These are phyloP conservation scores for Aspergillus phoenicis DNA, from an alignment of 2,329 filamentous ascomycete genomes.

Conservation along the genomic window DNA sequence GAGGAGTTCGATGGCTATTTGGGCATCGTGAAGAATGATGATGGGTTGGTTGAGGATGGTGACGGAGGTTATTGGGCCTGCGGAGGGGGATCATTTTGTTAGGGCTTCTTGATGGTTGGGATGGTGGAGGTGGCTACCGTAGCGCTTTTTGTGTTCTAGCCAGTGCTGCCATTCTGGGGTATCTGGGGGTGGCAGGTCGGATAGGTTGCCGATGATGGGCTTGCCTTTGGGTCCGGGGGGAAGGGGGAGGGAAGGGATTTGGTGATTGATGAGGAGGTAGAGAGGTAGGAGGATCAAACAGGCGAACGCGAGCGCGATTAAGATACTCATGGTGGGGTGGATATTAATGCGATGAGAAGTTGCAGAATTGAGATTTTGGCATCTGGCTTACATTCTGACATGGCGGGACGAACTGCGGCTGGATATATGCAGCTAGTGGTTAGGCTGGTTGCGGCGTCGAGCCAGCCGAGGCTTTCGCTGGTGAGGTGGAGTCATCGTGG, in stretches of 20 bases:
- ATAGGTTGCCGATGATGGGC: constrained; percentile 53
- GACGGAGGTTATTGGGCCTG: constrained; percentile 38
- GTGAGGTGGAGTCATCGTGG: no score
- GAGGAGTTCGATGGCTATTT: constrained; percentile 33
- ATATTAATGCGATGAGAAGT: no score
- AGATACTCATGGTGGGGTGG: no score
- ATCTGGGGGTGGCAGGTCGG: constrained; percentile 47
- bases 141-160: constrained; percentile 43
- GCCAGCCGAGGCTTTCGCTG: no score
- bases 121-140: constrained; percentile 25
- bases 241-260: constrained; percentile 23
- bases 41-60: constrained; percentile 36
- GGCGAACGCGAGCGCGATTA: no score
- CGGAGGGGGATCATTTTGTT: not conserved
- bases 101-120: not conserved
- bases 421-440: no score
- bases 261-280: not conserved
- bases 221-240: constrained; percentile 54
- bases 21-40: constrained; percentile 36
- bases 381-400: no score
- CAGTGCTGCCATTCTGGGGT: constrained; percentile 44
- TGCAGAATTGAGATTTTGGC: no score
- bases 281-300: not conserved
- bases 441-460: no score
- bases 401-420: no score